phyloP scores from a whole-genome alignment of 495 filamentous ascomycete genomes.

The Tetracladium marchalianum region DNA sequence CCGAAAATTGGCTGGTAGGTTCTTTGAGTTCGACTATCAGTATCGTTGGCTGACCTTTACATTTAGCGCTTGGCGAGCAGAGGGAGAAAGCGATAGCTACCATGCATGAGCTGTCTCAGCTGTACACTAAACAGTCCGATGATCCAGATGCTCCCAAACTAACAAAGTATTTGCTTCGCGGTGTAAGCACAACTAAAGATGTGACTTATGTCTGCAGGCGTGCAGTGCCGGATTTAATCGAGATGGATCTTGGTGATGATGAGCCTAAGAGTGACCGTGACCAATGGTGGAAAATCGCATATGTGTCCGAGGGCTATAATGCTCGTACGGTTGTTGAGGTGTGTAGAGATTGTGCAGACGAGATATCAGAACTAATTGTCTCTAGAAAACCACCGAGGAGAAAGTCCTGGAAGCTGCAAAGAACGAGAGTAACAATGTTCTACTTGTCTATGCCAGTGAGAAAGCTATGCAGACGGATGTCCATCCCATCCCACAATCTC shows the following conservation, averaged over 20 bases:
- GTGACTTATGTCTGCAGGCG: conserved; percentile 12
- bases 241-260: conserved; percentile 16
- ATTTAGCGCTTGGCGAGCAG: conserved; percentile 39
- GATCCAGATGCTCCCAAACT: conserved; percentile 32
- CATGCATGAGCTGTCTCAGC: conserved; percentile 37
- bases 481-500: conserved; percentile 19
- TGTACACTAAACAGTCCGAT: conserved; percentile 44
- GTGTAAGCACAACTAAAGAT: conserved; percentile 17
- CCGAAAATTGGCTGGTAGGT: conserved; percentile 38
- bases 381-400: conserved; percentile 24
- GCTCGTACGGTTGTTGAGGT: conserved; percentile 16
- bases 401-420: conserved; percentile 25
- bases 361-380: background rate
- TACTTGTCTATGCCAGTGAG: conserved; percentile 27
- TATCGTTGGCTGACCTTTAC: background rate
- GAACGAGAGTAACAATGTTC: conserved; percentile 20
- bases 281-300: conserved; percentile 30
- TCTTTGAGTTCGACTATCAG: background rate
- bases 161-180: conserved; percentile 22
- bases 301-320: conserved; percentile 11
- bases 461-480: conserved; percentile 20
- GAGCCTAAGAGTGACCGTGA: conserved; percentile 7
- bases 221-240: conserved; percentile 13
- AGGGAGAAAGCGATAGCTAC: conserved; percentile 38
- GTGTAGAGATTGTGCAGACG: conserved; percentile 1